A percentile compares a stretch with the other conserved stretches of the same genome.
These are phyloP conservation scores for Nemania sp. DNA, from an alignment of 2,329 filamentous ascomycete species.

Conservation along the genomic window DNA sequence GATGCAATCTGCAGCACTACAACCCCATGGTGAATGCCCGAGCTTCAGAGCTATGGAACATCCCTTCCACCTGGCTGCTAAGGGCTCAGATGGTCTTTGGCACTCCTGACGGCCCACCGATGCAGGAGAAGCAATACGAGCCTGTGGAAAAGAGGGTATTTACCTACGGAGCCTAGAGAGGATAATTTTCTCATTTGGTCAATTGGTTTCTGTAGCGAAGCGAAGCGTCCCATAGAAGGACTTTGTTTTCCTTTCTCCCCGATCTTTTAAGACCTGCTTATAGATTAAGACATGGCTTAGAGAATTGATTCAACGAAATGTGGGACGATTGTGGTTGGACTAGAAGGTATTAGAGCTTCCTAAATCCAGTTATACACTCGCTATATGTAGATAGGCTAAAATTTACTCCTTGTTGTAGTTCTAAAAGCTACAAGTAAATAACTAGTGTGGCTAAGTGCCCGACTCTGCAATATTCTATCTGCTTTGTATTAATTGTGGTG, in stretches of 20 bases:
- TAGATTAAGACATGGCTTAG: not conserved
- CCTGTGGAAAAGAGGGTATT: constrained; percentile 15
- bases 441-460: no score
- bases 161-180: not conserved
- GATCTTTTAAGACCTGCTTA: not conserved
- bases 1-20: constrained; percentile 23
- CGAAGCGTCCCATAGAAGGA: not conserved
- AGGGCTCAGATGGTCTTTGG: constrained; percentile 27
- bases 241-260: not conserved
- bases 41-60: constrained; percentile 8
- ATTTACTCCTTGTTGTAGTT: no score
- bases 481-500: no score
- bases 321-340: no score
- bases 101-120: constrained; percentile 6
- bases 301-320: not conserved
- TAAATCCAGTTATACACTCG: no score
- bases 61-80: constrained; percentile 13
- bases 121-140: constrained; percentile 3
- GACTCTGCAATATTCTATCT: no score
- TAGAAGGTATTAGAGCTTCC: no score
- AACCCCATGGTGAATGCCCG: constrained; percentile 22
- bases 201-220: not conserved
- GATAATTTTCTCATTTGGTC: not conserved
- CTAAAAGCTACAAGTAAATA: no score
- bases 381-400: no score